Conservation (phyloP, 192 early-diverging fungal species). For the Funneliformis geosporum region DNA sequence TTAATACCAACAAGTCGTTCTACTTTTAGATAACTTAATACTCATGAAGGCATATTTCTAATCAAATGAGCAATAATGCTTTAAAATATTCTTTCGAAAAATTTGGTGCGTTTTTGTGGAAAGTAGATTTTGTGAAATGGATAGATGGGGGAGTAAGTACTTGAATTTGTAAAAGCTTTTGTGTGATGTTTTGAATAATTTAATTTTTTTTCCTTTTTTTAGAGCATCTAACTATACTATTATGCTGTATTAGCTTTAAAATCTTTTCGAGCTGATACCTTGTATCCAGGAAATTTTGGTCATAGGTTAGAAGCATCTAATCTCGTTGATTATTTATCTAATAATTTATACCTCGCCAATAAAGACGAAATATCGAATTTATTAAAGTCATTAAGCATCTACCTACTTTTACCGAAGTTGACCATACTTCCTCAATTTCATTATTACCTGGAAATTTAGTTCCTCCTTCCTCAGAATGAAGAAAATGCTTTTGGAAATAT, state of each 20-base stretch:
- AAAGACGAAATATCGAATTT: too few relatives aligned
- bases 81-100: background rate
- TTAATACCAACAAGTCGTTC: background rate
- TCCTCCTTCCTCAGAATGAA: background rate
- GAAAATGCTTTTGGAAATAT: background rate
- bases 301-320: background rate
- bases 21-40: background rate
- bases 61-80: background rate
- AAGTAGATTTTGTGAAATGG: background rate
- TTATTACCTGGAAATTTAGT: background rate
- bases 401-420: conserved; percentile 4
- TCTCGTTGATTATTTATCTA: conserved; percentile 6
- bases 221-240: background rate
- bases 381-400: conserved; percentile 17
- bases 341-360: background rate
- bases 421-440: background rate
- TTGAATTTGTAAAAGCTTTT: background rate
- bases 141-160: background rate
- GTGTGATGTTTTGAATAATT: background rate
- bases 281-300: background rate
- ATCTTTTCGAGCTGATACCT: background rate
- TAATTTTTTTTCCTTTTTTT: background rate
- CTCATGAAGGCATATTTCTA: background rate
- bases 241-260: background rate
- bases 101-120: conserved; percentile 10